Percentiles rank a stretch among this genome's conserved stretches.
Evolutionary conservation across 768 basidiomycete genomes (phyloP).

Genomic region (Termitomyces sp.): DNA sequence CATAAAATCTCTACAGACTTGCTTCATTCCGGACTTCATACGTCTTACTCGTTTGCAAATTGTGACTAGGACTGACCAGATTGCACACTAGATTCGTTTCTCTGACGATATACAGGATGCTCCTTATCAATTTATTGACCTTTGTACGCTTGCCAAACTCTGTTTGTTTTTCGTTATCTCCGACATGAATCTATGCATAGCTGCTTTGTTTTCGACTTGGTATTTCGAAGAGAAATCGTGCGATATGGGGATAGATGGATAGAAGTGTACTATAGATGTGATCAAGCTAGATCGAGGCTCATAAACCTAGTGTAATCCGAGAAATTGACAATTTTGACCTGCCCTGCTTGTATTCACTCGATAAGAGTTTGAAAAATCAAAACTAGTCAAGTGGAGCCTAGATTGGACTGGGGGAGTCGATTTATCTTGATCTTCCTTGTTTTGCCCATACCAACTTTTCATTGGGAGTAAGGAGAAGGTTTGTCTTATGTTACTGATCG

Average conservation of each 20-base stretch:
- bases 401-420: neutral
- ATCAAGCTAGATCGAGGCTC: neutral
- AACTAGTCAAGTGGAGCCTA: neutral
- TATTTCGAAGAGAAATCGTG: neutral
- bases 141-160: neutral
- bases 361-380: neutral
- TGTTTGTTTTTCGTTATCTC: neutral
- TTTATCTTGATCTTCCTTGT: neutral
- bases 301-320: neutral
- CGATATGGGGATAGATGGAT: no score
- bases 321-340: neutral
- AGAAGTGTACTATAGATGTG: neutral
- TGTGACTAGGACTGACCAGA: neutral
- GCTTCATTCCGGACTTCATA: neutral
- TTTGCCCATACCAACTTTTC: neutral
- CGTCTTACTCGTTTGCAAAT: neutral
- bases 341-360: neutral
- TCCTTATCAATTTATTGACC: neutral
- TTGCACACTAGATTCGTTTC: neutral
- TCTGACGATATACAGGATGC: neutral
- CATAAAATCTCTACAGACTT: no score
- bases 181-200: neutral
- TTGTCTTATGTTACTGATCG: slow-evolving; percentile 15
- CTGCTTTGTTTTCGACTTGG: neutral
- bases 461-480: neutral